These are phyloP conservation scores for Linderina pennispora DNA, from an alignment of 192 early-diverging fungal genomes.

Conservation along the genomic window DNA sequence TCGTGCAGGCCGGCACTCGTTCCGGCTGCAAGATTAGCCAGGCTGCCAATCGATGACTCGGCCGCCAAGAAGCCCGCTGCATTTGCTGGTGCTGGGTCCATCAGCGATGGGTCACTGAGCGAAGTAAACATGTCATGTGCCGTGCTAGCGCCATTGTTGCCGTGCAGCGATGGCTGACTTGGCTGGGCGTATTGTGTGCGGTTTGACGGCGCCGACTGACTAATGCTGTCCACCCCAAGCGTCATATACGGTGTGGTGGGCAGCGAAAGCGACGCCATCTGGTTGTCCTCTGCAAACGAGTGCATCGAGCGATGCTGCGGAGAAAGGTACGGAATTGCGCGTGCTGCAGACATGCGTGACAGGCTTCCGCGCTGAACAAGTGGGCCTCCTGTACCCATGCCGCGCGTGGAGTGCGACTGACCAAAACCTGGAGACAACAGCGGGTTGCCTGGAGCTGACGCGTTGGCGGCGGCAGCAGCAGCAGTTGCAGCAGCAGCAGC, in stretches of 20 bases:
- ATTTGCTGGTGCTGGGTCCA: neutral
- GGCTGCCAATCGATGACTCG: conserved; percentile 3
- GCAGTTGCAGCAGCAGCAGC: neutral
- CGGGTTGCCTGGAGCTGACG: no score
- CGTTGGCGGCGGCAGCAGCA: no score
- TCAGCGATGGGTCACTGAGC: conserved; percentile 30
- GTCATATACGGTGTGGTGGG: conserved; percentile 39
- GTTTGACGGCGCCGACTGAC: neutral
- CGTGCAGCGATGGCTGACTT: conserved; percentile 1
- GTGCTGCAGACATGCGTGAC: neutral
- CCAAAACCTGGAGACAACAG: no score
- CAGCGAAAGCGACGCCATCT: conserved; percentile 34
- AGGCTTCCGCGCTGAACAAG: no score
- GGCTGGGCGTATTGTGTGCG: conserved; percentile 5
- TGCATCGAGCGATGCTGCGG: conserved; percentile 15
- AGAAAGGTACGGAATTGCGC: conserved; percentile 21
- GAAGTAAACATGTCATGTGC: conserved; percentile 34
- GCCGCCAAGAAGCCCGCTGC: neutral
- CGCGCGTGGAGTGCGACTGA: no score
- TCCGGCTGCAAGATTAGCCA: conserved; percentile 8
- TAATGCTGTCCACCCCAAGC: conserved; percentile 12
- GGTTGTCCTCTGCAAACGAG: conserved; percentile 15
- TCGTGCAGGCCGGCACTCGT: neutral
- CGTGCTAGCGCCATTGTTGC: conserved; percentile 1
- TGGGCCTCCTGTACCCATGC: no score